phyloP scores from a whole-genome alignment of 1,139 yeast genomes.

The Chernovozyma sophiae-reginae region DNA sequence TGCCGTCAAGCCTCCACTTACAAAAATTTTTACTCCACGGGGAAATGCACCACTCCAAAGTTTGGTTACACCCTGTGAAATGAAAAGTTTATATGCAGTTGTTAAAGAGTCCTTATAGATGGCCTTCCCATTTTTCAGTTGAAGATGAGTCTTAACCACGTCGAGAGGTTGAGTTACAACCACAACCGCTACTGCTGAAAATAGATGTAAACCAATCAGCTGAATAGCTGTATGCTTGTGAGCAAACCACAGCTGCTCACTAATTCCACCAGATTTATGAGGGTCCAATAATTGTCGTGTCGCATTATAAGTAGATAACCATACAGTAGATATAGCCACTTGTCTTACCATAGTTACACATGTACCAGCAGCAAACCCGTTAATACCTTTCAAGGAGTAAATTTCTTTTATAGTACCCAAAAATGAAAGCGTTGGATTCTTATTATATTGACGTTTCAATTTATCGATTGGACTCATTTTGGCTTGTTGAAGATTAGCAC shows the following conservation, averaged over 20 bases:
- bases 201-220: constrained; percentile 50
- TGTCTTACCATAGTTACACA: constrained; percentile 78
- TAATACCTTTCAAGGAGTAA: constrained; percentile 66
- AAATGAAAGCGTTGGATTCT: constrained; percentile 52
- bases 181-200: constrained; percentile 64
- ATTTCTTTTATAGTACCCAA: constrained; percentile 58
- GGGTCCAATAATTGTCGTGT: constrained; percentile 69
- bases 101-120: constrained; percentile 65
- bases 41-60: constrained; percentile 83
- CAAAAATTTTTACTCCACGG: constrained; percentile 69
- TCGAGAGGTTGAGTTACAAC: constrained; percentile 87
- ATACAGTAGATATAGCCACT: constrained; percentile 70
- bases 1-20: constrained; percentile 77
- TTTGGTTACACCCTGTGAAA: constrained; percentile 59
- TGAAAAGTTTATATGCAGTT: constrained; percentile 68
- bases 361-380: constrained; percentile 81
- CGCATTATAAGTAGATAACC: constrained; percentile 80
- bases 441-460: constrained; percentile 38
- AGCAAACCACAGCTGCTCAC: constrained; percentile 46
- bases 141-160: constrained; percentile 85
- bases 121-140: constrained; percentile 62
- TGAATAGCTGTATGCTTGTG: constrained; percentile 37
- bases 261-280: constrained; percentile 13
- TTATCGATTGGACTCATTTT: constrained; percentile 19
- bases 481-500: constrained; percentile 10